Conservation (phyloP, 2,329 filamentous ascomycete genomes). For the Laburnicola sp. region DNA sequence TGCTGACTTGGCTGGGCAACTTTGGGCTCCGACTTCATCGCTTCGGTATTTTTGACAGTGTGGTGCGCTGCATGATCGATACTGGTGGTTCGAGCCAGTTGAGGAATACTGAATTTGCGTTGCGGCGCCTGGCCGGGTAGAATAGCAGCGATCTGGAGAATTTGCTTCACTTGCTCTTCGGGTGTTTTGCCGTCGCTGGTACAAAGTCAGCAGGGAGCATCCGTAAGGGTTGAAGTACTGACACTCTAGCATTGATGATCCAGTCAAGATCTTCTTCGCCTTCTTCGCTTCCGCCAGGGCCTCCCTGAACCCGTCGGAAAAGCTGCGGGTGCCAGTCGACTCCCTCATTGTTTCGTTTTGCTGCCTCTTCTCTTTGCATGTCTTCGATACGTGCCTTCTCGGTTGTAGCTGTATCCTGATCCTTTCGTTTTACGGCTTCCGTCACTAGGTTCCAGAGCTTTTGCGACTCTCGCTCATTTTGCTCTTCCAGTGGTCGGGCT, state of each 20-base stretch:
- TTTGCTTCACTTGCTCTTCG: constrained; percentile 75
- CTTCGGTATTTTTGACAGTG: constrained; percentile 8
- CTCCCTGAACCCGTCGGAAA: constrained; percentile 75
- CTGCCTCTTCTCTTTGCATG: constrained; percentile 84
- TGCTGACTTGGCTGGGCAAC: constrained; percentile 18
- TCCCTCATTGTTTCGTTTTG: constrained; percentile 73
- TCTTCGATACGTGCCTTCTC: constrained; percentile 98
- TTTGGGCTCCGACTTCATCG: constrained; percentile 8
- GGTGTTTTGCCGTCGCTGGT: constrained; percentile 63
- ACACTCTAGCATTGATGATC: constrained; percentile 90
- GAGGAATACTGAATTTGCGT: constrained; percentile 60
- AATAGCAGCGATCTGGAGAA: constrained; percentile 83
- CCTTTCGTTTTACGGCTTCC: constrained; percentile 77
- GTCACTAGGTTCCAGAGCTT: constrained; percentile 81
- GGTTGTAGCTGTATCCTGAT: constrained; percentile 87
- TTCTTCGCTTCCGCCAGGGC: constrained; percentile 71
- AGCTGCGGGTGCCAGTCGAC: constrained; percentile 86
- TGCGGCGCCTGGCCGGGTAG: constrained; percentile 71
- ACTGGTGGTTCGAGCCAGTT: constrained; percentile 49
- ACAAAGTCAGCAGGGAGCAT: constrained; percentile 11
- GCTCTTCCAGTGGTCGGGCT: constrained; percentile 78
- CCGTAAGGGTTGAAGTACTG: constrained; percentile 35
- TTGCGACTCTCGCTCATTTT: constrained; percentile 88
- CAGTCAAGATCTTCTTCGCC: constrained; percentile 90
- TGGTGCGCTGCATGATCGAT: constrained; percentile 18